Conservation (phyloP, 2,329 filamentous ascomycete species). For the Paecilomyces dactylethromorphus region DNA sequence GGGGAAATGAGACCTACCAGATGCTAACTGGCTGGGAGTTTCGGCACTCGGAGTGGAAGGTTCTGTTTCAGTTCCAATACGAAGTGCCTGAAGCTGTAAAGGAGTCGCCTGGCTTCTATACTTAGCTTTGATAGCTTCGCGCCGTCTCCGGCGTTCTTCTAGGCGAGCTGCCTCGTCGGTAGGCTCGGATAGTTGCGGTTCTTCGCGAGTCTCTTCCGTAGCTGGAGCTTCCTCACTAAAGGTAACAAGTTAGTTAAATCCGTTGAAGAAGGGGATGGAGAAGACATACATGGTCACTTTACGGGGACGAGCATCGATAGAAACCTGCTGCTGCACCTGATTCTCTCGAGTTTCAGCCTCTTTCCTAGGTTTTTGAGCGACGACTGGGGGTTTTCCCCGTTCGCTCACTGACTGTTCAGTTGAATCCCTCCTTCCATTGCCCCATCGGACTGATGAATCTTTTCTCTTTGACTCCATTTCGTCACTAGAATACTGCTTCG, state of each 20-base stretch:
- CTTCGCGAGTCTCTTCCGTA: constrained; percentile 14
- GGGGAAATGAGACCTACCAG: constrained; percentile 26
- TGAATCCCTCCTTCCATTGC: constrained; percentile 44
- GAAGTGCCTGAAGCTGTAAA: constrained; percentile 67
- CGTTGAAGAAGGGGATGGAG: constrained; percentile 3
- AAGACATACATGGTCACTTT: constrained; percentile 38
- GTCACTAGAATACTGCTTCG: constrained; percentile 31
- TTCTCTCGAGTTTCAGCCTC: constrained; percentile 64
- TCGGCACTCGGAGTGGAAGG: constrained; percentile 44
- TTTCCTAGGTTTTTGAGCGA: constrained; percentile 53
- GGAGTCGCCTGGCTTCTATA: constrained; percentile 65
- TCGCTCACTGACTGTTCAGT: constrained; percentile 59
- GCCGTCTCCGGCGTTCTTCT: constrained; percentile 74
- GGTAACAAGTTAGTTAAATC: constrained; percentile 8
- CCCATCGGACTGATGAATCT: constrained; percentile 19
- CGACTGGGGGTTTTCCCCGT: constrained; percentile 54
- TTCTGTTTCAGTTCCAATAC: constrained; percentile 53
- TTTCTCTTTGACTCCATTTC: constrained; percentile 22
- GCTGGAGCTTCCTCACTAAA: constrained; percentile 12
- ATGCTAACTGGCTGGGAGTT: constrained; percentile 24
- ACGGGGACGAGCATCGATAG: constrained; percentile 27
- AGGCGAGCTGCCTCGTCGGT: constrained; percentile 77
- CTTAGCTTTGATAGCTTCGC: constrained; percentile 80
- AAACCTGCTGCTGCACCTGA: constrained; percentile 48
- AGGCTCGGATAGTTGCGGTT: constrained; percentile 47